Conservation (phyloP, 768 basidiomycete genomes). For the Cystoderma amianthinum region DNA sequence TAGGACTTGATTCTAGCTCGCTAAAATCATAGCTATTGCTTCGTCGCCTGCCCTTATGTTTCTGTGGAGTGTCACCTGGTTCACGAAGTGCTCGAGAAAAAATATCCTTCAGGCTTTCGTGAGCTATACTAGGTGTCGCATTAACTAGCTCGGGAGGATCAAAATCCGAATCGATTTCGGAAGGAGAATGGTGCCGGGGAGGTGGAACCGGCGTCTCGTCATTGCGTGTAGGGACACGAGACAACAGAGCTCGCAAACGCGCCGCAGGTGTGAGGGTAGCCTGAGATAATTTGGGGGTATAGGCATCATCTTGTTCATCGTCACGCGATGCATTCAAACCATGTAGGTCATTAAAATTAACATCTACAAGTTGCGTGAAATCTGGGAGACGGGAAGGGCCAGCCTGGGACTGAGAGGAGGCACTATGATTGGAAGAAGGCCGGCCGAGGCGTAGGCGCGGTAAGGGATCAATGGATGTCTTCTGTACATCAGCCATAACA, state of each 20-base stretch:
- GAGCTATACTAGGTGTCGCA: conserved; percentile 39
- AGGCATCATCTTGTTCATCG: conserved; percentile 26
- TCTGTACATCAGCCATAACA: neutral
- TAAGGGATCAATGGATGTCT: conserved; percentile 3
- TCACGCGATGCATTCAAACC: conserved; percentile 16
- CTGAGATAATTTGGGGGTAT: conserved; percentile 28
- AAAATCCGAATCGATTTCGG: conserved; percentile 53
- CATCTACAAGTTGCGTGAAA: conserved; percentile 19
- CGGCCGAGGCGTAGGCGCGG: conserved; percentile 30
- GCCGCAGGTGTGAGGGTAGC: conserved; percentile 39
- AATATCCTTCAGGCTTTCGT: conserved; percentile 54
- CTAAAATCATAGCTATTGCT: conserved; percentile 56
- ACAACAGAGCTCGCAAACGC: conserved; percentile 56
- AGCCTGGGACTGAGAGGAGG: conserved; percentile 18
- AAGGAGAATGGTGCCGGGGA: conserved; percentile 24
- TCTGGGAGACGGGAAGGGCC: conserved; percentile 31
- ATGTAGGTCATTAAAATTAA: conserved; percentile 17
- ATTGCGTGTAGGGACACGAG: conserved; percentile 37
- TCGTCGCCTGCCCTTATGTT: conserved; percentile 26
- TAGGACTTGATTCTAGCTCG: conserved; percentile 51
- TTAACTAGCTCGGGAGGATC: conserved; percentile 35
- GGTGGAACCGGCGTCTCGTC: conserved; percentile 16
- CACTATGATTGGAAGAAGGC: conserved; percentile 18
- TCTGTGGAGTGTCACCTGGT: conserved; percentile 59
- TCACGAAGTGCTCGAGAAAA: conserved; percentile 63